Base-by-base conservation (phyloP, 495 filamentous ascomycete genomes). In the Staphylotrichum longicolle region DNA sequence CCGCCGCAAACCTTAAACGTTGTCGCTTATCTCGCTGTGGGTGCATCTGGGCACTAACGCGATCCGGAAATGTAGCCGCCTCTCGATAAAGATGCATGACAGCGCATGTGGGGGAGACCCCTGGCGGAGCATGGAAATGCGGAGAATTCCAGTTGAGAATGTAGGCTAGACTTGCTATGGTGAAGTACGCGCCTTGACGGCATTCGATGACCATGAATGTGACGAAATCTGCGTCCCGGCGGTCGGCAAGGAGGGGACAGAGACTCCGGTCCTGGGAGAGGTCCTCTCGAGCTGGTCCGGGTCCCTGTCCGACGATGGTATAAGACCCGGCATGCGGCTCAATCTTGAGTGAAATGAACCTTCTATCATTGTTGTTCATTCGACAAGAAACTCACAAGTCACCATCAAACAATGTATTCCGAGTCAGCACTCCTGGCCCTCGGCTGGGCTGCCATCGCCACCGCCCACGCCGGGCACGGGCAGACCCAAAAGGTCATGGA, bases 401-500 rank as follows among this genome's bases (percentile, higher is more conserved):
- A 12, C 5, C 5, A 6, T 12, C 5, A 39, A 37, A 32, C 14
- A 35, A 53, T 40, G 35, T 11, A 53, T 15, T 53, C 32, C 14
- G 12, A 14, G 7, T 53, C 50, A 47, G 61, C 42, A 63, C 60
- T 70, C 42, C 32, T 72, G 12, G 14, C 57, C 50, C 49, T 67
- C 44, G 73, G 72, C 47, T 63, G 66, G 15, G 63, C 66, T 35
- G 68, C 67, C 41, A 53, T 50, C 34, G 73, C 60, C 41, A 57
- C 68, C 11, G 71, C 73, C 42, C 75, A 77, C 57, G 69, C 55
- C 11, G 66, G 74, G 50, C 74, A 77, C 47, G 44, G n/a, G 14
- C 66, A 69, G 45, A 57, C 74, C 33, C 78, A 82, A 58, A 68
- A 74, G 57, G 54, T 66, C 37, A 68, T 80, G n/a, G 63, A 73